Base-by-base conservation (phyloP, 768 basidiomycete genomes). In the Amanita muscaria region DNA sequence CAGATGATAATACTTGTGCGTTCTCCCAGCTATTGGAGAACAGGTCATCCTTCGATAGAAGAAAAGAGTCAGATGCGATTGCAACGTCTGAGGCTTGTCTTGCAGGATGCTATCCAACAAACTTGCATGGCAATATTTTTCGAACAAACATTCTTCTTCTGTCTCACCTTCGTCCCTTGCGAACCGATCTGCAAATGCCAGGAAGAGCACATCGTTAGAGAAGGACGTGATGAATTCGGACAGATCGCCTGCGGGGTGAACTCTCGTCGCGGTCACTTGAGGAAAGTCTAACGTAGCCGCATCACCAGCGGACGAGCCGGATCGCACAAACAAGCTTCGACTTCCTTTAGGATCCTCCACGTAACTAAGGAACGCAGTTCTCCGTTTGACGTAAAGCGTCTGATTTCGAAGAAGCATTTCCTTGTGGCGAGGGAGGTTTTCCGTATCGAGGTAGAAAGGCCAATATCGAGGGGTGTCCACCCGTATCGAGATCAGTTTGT, bases 381-480 rank as follows among this genome's bases (percentile, higher is more conserved):
- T 74, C 14, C 93, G 81, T 60, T 97, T 94, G 49, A 98, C 94
- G 51, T 79, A 91, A 23, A 99, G 69, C 0, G 88, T 94, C 52
- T 91, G 85, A 47, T 74, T 83, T 25, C 69, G 72, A 31, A 94
- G 63, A 18, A 98, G 72, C 5, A 73, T 70, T 36, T 76, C 74
- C 39, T 77, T 77, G 59, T 94, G 85, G 11, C 70, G 72, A 3
- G 78, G 72, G 42, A 81, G 72, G 32, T 77, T 66, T 31, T 79
- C 73, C 15, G 86, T 76, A 54, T 93, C 86, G 25, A 97, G 74
- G 47, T 82, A 80, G 63, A 93, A 86, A 0, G 92, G 85, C 88
- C 90, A 96, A 61, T 99, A 98, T 4, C 96, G 79, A 12, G 91
- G 92, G 0, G 89, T 96, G 55, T 97, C 92, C 18, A 93, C 82